These are phyloP conservation scores for Pseudogymnoascus sp. DNA, from an alignment of 2,329 filamentous ascomycete species.

Conservation along the genomic window DNA sequence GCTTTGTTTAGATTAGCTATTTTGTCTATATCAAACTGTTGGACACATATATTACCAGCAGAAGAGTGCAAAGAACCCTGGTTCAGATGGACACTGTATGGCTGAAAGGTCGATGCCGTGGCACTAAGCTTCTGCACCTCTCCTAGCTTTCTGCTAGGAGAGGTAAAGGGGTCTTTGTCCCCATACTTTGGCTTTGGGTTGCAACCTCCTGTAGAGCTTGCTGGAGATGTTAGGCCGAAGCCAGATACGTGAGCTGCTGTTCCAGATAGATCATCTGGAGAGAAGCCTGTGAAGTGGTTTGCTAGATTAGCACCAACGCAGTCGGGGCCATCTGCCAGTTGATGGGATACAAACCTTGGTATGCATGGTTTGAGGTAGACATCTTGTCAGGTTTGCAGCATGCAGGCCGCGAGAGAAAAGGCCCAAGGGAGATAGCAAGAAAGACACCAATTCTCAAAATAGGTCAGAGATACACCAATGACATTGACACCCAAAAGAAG, in stretches of 20 bases:
- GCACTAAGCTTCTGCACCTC: conserved; percentile 49
- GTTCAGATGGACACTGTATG: conserved; percentile 28
- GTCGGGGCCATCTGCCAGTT: conserved; percentile 43
- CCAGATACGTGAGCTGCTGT: conserved; percentile 10
- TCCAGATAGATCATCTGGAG: conserved; percentile 42
- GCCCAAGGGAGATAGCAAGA: background rate
- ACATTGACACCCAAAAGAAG: background rate
- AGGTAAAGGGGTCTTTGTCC: conserved; percentile 48
- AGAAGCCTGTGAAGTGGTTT: conserved; percentile 55
- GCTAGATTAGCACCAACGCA: conserved; percentile 57
- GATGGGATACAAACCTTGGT: conserved; percentile 24
- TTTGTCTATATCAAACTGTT: background rate
- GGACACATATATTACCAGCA: background rate
- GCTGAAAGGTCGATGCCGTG: conserved; percentile 54
- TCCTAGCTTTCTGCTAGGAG: conserved; percentile 27
- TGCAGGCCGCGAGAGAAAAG: background rate
- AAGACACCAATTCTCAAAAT: background rate
- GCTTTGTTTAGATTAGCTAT: background rate
- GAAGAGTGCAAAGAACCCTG: background rate
- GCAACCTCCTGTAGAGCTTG: conserved; percentile 18
- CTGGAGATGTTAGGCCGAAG: conserved; percentile 16
- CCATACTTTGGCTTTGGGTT: conserved; percentile 17
- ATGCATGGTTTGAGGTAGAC: conserved; percentile 11
- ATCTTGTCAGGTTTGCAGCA: conserved; percentile 6
- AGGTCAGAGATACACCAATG: background rate